These are phyloP conservation scores for Pisolithus tinctorius DNA, from an alignment of 768 basidiomycete genomes.

Conservation along the genomic window DNA sequence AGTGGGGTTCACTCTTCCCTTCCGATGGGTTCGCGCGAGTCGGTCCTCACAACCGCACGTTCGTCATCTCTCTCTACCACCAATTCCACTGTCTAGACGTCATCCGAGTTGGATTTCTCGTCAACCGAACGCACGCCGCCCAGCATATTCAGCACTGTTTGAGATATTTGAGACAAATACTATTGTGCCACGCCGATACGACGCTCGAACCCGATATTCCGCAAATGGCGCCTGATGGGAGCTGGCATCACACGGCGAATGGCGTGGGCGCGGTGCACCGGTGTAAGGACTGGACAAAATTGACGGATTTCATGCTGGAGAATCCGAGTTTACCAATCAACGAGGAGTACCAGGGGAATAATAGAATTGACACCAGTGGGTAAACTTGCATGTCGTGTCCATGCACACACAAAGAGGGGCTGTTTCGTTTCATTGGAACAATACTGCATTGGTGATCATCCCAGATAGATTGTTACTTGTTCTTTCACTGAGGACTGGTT, in stretches of 20 bases:
- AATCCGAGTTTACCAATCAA: slow-evolving; percentile 22
- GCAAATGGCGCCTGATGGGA: slow-evolving; percentile 12
- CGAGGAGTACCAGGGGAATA: neutral
- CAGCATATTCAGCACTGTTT: slow-evolving; percentile 33
- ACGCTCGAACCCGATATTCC: slow-evolving; percentile 31
- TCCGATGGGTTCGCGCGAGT: slow-evolving; percentile 30
- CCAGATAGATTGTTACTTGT: neutral
- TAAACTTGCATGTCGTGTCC: neutral
- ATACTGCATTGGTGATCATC: neutral
- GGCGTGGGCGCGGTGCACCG: slow-evolving; percentile 25
- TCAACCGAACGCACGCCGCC: slow-evolving; percentile 16
- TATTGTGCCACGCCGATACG: slow-evolving; percentile 33
- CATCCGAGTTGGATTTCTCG: slow-evolving; percentile 26
- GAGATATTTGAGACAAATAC: slow-evolving; percentile 32
- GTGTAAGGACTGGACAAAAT: slow-evolving; percentile 29
- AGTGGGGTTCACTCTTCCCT: slow-evolving; percentile 29
- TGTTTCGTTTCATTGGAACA: neutral
- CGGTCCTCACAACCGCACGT: slow-evolving; percentile 27
- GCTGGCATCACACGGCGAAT: slow-evolving; percentile 23
- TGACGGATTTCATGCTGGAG: slow-evolving; percentile 23
- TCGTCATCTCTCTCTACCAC: slow-evolving; percentile 37
- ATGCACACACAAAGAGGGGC: neutral
- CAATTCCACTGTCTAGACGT: slow-evolving; percentile 41
- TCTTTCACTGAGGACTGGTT: too few relatives aligned
- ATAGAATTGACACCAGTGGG: neutral